Base-by-base conservation (phyloP, 225 moss, liverwort and hornwort species). In the Polytrichum formosum region DNA sequence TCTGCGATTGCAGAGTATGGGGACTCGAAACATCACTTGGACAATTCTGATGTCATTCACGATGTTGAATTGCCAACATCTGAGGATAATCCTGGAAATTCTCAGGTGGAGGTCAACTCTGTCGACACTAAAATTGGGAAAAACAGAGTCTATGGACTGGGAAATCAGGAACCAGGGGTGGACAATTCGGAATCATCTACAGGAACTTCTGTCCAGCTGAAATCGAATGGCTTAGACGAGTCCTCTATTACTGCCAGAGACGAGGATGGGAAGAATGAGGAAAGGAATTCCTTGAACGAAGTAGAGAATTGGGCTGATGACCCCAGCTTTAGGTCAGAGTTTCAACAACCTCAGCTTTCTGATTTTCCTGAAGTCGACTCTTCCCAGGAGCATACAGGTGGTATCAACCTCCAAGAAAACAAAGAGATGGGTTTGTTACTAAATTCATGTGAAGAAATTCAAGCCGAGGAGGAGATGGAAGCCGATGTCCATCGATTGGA, bases 301-400 rank as follows among this genome's bases (percentile, higher is more conserved):
- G 61, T 46, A 55, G 67, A 62, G 55, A 35, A 63, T 54, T 59
- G 28, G 18, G 72, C 72, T 30, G 63, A 23, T 64, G 64, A 35
- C 61, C 29, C 65, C 54, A 56, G 21, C 35, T 46, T 29, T 68
- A 31, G 28, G 63, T 58, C 65, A 72, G 72, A 76, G 23, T 37
- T 37, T 68, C 62, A 56, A 33, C 29, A 68, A 27, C 63, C 58
- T 55, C 72, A 68, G 19, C 58, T 72, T 58, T 72, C 75, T 19
- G 71, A 67, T 71, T 79, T 79, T 66, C 75, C 75, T 62, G 71
- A 71, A 56, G 55, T 62, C 28, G 30, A 71, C 35, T 26, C 73
- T 37, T 67, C 63, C 21, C 62, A 46, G 56, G 67, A 61, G 71
- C 37, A 31, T 55, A 31, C 16, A n/a, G 66, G 58, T 21, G 70